A percentile compares a stretch with the other conserved stretches of the same genome.
phyloP scores from a whole-genome alignment of 2,329 filamentous ascomycete genomes.

The Exophiala phaeomuriformis region DNA sequence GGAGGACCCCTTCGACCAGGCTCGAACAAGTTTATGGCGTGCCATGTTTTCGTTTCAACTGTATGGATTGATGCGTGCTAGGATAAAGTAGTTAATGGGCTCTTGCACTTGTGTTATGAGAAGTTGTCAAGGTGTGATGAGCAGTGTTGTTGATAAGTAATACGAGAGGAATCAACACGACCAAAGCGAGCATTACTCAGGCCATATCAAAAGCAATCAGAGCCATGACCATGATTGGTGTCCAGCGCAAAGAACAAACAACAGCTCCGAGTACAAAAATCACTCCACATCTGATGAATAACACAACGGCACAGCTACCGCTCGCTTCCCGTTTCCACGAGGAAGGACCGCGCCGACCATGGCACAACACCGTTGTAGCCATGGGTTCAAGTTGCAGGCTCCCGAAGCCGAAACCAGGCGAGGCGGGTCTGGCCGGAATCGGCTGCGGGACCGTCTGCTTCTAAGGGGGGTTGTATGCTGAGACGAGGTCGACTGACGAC shows the following conservation, averaged over 20 bases:
- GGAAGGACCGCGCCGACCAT: conserved; percentile 12
- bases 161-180: conserved; percentile 6
- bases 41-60: conserved; percentile 8
- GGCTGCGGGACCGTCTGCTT: neutral
- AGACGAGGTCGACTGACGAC: neutral
- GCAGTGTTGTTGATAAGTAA: conserved; percentile 2
- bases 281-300: conserved; percentile 12
- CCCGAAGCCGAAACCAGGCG: neutral
- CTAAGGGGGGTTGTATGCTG: neutral
- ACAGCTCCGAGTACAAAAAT: conserved; percentile 9
- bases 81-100: neutral
- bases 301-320: conserved; percentile 1
- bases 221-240: conserved; percentile 13
- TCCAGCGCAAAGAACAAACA: conserved; percentile 2
- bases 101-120: neutral
- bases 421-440: conserved; percentile 15
- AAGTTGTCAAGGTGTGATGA: neutral
- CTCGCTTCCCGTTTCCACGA: conserved; percentile 3
- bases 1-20: conserved; percentile 18
- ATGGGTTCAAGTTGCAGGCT: neutral
- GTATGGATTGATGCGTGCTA: neutral
- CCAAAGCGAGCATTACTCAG: conserved; percentile 6
- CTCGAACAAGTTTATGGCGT: conserved; percentile 6
- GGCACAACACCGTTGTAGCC: conserved; percentile 1
- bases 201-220: conserved; percentile 14